Evolutionary conservation across 768 basidiomycete genomes (phyloP), one percentile per base, ranked within the genome.

Genomic region (Crepidotus variabilis): DNA sequence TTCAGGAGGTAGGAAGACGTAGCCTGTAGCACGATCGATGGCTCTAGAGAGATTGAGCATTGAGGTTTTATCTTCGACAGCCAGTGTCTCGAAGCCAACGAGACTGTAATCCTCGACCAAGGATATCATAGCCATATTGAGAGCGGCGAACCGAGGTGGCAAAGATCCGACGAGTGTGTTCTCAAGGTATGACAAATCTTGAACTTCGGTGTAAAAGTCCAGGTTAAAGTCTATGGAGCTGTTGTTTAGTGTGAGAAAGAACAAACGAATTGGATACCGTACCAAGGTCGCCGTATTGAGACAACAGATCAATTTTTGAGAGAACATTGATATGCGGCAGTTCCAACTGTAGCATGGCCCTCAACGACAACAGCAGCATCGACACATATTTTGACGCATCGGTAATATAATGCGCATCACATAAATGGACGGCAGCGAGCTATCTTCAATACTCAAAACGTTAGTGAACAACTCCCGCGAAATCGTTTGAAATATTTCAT

Each of bases 301-400:
- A 77, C 16, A 99, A 76, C n/a, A 98, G 75, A 71, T 99, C 97
- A 54, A 98, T 79, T 71, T 99, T 99, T 8, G 93, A 95, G 13
- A 99, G 78, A 2, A 99, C 97, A 66, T 99, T 98, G 72, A 99
- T 78, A 68, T 98, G 97, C 0, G 97, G 97, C n/a, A 98, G 81
- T 65, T 97, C 97, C 54, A 99, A 81, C 65, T 98, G 95, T n/a
- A 99, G 78, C 97, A 98, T 98, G 14, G 96, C 92, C 50, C 97
- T 82, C 23, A 99, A 79, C 10, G 95, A 92, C 11, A 98, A 84
- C 34, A 99, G 81, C 45, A 98, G 80, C 35, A 98, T 85, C 11
- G 94, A 94, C 57, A 98, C 80, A 71, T 95, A 99, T 75, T 98
- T 98, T 2, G 92, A 81, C 2, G 95, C 88, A 67, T 98, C 95